These are phyloP conservation scores for Trichoderma sp. DNA, from an alignment of 2,329 filamentous ascomycete species.

Conservation along the genomic window DNA sequence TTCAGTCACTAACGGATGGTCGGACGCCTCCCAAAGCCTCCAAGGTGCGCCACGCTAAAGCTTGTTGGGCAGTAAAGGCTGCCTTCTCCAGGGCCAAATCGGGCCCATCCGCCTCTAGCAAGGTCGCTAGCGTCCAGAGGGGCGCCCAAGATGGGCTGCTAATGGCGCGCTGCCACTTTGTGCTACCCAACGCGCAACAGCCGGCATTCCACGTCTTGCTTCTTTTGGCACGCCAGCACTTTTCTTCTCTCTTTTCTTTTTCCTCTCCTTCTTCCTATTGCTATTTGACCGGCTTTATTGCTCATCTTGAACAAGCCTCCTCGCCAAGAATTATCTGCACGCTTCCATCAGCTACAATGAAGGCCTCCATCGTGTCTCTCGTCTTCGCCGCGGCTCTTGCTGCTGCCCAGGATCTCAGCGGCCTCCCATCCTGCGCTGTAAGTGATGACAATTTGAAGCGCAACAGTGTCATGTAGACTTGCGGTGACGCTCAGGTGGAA, in stretches of 20 bases:
- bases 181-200: background rate
- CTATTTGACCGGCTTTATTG: background rate
- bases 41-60: constrained; percentile 7
- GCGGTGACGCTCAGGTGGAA: background rate
- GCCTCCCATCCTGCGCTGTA: constrained; percentile 47
- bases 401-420: constrained; percentile 39
- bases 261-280: background rate
- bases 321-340: background rate
- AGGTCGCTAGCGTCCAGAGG: background rate
- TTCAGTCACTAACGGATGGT: background rate
- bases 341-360: constrained; percentile 40
- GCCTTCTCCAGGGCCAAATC: constrained; percentile 3
- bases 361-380: constrained; percentile 40
- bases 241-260: background rate
- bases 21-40: background rate
- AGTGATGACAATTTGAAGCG: constrained; percentile 30
- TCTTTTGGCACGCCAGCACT: constrained; percentile 8
- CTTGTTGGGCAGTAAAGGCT: background rate
- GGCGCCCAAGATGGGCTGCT: constrained; percentile 6
- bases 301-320: background rate
- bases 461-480: background rate
- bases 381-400: constrained; percentile 41
- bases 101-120: background rate
- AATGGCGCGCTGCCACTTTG: constrained; percentile 1
- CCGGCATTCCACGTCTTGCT: background rate